Evolutionary conservation across 768 basidiomycete species (phyloP), one percentile per base, ranked within the genome.

Genomic region (Phanerodontia chrysosporium): DNA sequence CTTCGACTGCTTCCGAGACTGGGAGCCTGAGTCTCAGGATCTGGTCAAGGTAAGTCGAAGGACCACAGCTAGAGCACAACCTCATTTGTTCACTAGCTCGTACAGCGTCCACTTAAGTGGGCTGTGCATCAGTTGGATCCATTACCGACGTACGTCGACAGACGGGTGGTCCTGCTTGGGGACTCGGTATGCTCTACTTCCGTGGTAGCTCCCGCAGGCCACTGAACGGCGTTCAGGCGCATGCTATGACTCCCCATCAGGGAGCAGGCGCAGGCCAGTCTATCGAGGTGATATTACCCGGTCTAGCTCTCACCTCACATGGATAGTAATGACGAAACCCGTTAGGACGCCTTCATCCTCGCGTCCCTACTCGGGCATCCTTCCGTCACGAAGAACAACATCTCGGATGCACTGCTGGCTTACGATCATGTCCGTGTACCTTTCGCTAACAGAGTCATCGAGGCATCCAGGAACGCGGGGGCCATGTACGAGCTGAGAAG

Each of bases 401-500:
- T 73, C 9, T 30, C 58, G 0, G 49, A 48, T 14, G 69, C 71
- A 0, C 60, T 74, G 4, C 16, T 51, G 22, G 69, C 68, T 1
- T 74, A 74, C 53, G 67, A 74, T 44, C 39, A 56, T 30, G 63
- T 72, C 12, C 69, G 72, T 1, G 44, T 64, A 18, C 68, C 69
- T 1, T 48, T 64, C 21, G 70, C 67, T 7, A 72, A 72, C 39
- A 62, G 62, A 21, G 63, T 69, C 45, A 57, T 72, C 12, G 22
- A 49, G 10, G 64, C 62, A 0, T 69, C 71, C 9, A 60, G 3
- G 45, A 54, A 8, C 64, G 4, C 52, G 8, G 70, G 72, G 2
- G 42, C 48, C 32, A 65, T 71, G 62, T 69, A 68, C 59, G 72
- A 73, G 56, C 66, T 62, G 72, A 72, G 75, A 45, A 73, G 73